Evolutionary conservation across 495 filamentous ascomycete species (phyloP).

Genomic region (Penicillium goetzii): DNA sequence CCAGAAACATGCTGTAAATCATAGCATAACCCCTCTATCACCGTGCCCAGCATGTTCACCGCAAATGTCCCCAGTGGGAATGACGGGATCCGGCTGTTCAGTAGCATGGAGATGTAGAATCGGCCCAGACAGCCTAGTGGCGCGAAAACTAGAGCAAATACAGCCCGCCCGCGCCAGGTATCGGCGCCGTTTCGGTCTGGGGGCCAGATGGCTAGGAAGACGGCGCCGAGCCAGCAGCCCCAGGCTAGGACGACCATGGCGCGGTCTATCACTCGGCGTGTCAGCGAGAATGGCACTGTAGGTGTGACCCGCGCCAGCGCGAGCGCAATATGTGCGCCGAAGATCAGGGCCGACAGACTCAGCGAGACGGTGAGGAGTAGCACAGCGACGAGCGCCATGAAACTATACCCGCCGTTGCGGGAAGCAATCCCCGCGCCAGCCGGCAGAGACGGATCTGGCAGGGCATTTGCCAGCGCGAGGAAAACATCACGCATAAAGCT

Average conservation of each 20-base stretch:
- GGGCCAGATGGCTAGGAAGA: conserved; percentile 74
- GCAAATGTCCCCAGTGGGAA: conserved; percentile 91
- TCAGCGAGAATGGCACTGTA: conserved; percentile 58
- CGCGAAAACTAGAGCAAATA: conserved; percentile 84
- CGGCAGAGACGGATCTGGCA: conserved; percentile 52
- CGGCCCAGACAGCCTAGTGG: conserved; percentile 77
- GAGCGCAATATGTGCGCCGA: conserved; percentile 73
- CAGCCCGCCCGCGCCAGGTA: conserved; percentile 70
- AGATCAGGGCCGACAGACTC: conserved; percentile 53
- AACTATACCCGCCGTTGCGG: conserved; percentile 78
- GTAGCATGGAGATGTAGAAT: conserved; percentile 65
- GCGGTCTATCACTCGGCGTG: conserved; percentile 65
- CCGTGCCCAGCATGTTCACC: conserved; percentile 80
- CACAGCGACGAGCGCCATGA: conserved; percentile 77
- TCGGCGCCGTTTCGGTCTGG: conserved; percentile 57
- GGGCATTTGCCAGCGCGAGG: conserved; percentile 78
- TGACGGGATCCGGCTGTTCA: conserved; percentile 66
- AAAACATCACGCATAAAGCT: conserved; percentile 86
- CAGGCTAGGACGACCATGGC: conserved; percentile 63
- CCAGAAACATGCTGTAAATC: conserved; percentile 66
- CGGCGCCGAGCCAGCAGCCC: conserved; percentile 77
- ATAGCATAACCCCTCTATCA: conserved; percentile 65
- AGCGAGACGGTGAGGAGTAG: conserved; percentile 69
- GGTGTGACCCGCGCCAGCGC: conserved; percentile 54
- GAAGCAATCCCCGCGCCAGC: conserved; percentile 26